Evolutionary conservation across 2,329 filamentous ascomycete species (phyloP).

Genomic region (Neocatenulostroma microsporum): DNA sequence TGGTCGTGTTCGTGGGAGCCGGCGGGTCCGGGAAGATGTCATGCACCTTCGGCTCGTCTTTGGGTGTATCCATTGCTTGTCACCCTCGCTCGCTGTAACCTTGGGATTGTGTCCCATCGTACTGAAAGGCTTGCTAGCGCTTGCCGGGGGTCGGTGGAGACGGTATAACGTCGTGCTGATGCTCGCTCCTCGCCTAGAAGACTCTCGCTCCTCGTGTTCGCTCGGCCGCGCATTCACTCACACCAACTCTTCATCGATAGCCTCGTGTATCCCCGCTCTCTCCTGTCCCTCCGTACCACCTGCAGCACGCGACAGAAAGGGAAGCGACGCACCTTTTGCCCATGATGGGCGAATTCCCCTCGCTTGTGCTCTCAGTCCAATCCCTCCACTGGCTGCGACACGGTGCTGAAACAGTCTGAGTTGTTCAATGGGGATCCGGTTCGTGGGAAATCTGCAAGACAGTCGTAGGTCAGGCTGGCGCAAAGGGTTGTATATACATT

Average conservation of each 20-base stretch:
- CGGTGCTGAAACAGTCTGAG: too few species aligned
- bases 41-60: slow-evolving; percentile 18
- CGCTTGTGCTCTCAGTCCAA: too few species aligned
- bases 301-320: slow-evolving; percentile 5
- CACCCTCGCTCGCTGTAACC: too few species aligned
- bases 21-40: slow-evolving; percentile 16
- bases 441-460: too few species aligned
- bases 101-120: neutral
- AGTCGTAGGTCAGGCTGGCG: too few species aligned
- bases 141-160: neutral
- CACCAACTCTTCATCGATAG: neutral
- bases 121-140: slow-evolving; percentile 1
- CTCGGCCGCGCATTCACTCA: too few species aligned
- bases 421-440: too few species aligned
- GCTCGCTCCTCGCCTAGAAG: neutral
- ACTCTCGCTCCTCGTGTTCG: too few species aligned
- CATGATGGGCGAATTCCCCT: slow-evolving; percentile 17
- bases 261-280: neutral
- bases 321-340: slow-evolving; percentile 22
- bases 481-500: too few species aligned
- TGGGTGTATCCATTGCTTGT: slow-evolving; percentile 17
- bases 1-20: too few species aligned
- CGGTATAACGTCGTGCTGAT: neutral
- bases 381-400: too few species aligned
- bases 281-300: slow-evolving; percentile 2